phyloP scores from a whole-genome alignment of 192 early-diverging fungal genomes.

The Umbelopsis sp. region DNA sequence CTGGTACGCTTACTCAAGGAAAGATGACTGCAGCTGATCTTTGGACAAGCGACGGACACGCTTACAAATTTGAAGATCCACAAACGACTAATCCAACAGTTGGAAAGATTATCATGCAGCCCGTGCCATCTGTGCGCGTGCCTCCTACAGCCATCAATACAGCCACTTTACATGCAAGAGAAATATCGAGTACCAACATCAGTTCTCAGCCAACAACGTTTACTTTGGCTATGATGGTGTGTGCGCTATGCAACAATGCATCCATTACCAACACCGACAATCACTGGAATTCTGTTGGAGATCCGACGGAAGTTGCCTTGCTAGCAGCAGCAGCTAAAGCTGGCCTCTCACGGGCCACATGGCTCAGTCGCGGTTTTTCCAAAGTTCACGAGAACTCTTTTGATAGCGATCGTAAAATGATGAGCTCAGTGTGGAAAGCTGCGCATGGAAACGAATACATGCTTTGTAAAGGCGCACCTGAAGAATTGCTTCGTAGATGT shows the following conservation, averaged over 20 bases:
- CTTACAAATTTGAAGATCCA: conserved; percentile 68
- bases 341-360: conserved; percentile 69
- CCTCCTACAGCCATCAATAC: not conserved
- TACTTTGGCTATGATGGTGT: conserved; percentile 64
- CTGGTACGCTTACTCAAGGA: conserved; percentile 95
- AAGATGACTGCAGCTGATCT: conserved; percentile 92
- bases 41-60: conserved; percentile 73
- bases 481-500: conserved; percentile 79
- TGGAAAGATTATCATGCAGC: not conserved
- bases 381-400: conserved; percentile 86
- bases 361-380: conserved; percentile 42
- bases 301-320: conserved; percentile 96
- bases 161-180: not conserved
- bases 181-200: not conserved
- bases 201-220: conserved; percentile 50
- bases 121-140: not conserved
- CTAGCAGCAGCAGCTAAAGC: conserved; percentile 84
- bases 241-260: conserved; percentile 89
- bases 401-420: conserved; percentile 94
- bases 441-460: conserved; percentile 52
- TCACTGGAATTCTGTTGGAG: conserved; percentile 79
- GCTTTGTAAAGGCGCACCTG: conserved; percentile 91
- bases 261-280: conserved; percentile 45
- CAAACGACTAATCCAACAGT: conserved; percentile 24
- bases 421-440: conserved; percentile 79